These are phyloP conservation scores for Phyllosticta citrichinensis DNA, from an alignment of 2,329 filamentous ascomycete species.

Conservation along the genomic window DNA sequence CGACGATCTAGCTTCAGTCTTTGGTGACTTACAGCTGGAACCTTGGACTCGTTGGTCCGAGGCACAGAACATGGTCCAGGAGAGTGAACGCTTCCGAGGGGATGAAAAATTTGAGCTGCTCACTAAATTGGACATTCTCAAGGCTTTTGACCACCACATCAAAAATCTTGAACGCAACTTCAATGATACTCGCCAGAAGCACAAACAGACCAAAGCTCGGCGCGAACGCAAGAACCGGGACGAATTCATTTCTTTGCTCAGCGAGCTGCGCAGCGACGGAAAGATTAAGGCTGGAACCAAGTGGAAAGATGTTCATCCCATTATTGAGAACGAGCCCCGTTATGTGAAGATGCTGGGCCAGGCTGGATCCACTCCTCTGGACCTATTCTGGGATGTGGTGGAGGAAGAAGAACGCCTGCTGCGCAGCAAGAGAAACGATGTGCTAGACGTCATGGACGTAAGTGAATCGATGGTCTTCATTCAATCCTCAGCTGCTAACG, in stretches of 20 bases:
- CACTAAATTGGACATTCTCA: slow-evolving; percentile 81
- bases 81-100: slow-evolving; percentile 64
- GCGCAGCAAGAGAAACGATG: slow-evolving; percentile 68
- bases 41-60: slow-evolving; percentile 93
- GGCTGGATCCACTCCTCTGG: slow-evolving; percentile 71
- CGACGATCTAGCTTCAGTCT: slow-evolving; percentile 67
- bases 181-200: slow-evolving; percentile 81
- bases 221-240: slow-evolving; percentile 82
- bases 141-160: slow-evolving; percentile 89
- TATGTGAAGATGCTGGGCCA: slow-evolving; percentile 79
- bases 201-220: slow-evolving; percentile 71
- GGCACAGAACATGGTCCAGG: slow-evolving; percentile 71
- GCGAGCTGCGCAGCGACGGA: slow-evolving; percentile 61
- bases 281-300: slow-evolving; percentile 85
- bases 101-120: slow-evolving; percentile 80
- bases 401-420: slow-evolving; percentile 90
- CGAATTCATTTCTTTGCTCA: slow-evolving; percentile 62
- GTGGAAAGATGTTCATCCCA: slow-evolving; percentile 71
- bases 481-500: background rate
- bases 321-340: slow-evolving; percentile 70
- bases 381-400: slow-evolving; percentile 91
- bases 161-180: slow-evolving; percentile 82
- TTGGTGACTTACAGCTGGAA: slow-evolving; percentile 73
- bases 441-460: slow-evolving; percentile 81
- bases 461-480: slow-evolving; percentile 27